These are phyloP conservation scores for Pseudocercospora pini-densiflorae DNA, from an alignment of 2,329 filamentous ascomycete genomes.

Conservation along the genomic window DNA sequence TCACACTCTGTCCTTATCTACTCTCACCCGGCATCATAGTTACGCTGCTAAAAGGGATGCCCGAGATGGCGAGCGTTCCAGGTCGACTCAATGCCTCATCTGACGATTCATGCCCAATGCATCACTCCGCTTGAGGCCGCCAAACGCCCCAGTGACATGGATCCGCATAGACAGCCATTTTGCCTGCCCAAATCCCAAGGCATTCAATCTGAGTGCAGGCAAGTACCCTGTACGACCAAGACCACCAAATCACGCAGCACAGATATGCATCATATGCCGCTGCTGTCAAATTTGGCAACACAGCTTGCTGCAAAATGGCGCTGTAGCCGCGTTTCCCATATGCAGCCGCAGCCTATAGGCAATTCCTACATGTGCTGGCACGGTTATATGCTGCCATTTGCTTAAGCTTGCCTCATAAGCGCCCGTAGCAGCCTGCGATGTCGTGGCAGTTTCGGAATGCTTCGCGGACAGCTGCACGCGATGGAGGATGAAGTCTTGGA, in stretches of 20 bases:
- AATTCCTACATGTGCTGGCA: slow-evolving; percentile 3
- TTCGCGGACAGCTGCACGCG: background rate
- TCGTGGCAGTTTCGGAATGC: background rate
- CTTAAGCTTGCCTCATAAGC: slow-evolving; percentile 1
- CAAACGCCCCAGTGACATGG: slow-evolving; percentile 1
- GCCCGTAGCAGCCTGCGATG: background rate
- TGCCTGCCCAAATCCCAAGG: background rate
- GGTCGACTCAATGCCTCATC: slow-evolving; percentile 1
- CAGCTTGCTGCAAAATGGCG: background rate
- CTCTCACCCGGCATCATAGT: background rate
- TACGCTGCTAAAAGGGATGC: background rate
- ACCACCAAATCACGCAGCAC: slow-evolving; percentile 5
- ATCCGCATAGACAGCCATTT: background rate
- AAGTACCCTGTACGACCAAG: background rate
- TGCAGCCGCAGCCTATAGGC: background rate
- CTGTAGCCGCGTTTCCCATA: background rate
- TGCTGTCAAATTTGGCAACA: slow-evolving; percentile 2
- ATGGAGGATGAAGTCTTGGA: background rate
- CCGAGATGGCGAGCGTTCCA: background rate
- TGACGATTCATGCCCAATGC: slow-evolving; percentile 6
- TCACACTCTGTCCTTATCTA: background rate
- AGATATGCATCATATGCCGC: background rate
- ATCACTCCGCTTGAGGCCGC: background rate
- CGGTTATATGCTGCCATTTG: background rate
- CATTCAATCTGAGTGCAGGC: slow-evolving; percentile 8